Evolutionary conservation across 148 eudicot genomes (phyloP).

Genomic region (Nepenthes mirabilis): DNA sequence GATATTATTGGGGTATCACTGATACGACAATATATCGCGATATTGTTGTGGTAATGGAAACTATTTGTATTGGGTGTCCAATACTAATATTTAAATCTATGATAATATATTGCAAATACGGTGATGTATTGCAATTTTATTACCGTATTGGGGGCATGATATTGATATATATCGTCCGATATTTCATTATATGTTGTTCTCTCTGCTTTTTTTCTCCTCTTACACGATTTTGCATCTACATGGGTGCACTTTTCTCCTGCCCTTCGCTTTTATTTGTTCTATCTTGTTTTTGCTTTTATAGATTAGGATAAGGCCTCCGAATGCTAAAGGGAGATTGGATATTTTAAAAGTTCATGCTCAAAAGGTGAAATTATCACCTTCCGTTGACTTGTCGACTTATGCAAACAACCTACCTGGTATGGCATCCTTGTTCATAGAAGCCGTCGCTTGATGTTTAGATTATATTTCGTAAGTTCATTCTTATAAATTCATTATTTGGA

Average conservation of each 20-base stretch:
- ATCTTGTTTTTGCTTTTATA: constrained; percentile 2
- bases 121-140: too few species aligned
- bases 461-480: background rate
- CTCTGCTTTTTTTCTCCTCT: background rate
- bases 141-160: too few species aligned
- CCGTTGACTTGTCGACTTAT: constrained; percentile 72
- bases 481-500: too few species aligned
- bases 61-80: too few species aligned
- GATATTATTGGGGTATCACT: too few species aligned
- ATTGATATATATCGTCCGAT: too few species aligned
- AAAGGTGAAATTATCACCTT: constrained; percentile 60
- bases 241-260: background rate
- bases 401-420: constrained; percentile 87
- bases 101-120: too few species aligned
- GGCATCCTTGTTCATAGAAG: constrained; percentile 1
- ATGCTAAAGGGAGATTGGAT: constrained; percentile 83
- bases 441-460: too few species aligned
- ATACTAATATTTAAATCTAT: too few species aligned
- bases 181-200: too few species aligned
- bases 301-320: constrained; percentile 82
- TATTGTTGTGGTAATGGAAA: too few species aligned
- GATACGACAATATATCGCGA: too few species aligned
- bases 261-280: background rate
- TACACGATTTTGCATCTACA: background rate
- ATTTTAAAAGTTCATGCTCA: constrained; percentile 81